A percentile compares a stretch with the other conserved stretches of the same genome.
These are phyloP conservation scores for Penium margaritaceum DNA, from an alignment of 139 green algal genomes.

Conservation along the genomic window DNA sequence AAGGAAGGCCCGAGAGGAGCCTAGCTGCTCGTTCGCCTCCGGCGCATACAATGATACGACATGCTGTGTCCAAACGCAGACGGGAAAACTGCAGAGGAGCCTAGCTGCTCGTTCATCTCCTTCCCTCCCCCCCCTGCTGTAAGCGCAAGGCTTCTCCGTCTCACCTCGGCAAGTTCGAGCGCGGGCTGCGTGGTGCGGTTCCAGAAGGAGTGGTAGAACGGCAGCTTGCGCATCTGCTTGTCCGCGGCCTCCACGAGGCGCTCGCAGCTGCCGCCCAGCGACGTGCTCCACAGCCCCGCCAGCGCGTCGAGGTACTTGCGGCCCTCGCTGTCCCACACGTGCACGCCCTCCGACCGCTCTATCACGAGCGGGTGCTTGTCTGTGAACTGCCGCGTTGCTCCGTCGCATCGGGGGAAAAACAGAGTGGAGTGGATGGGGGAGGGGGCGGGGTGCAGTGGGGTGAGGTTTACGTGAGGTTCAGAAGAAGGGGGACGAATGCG, in stretches of 20 bases:
- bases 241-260: slow-evolving; percentile 37
- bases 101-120: no score
- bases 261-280: slow-evolving; percentile 41
- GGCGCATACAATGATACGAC: no score
- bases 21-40: no score
- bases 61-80: no score
- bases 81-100: no score
- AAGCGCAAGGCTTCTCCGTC: no score
- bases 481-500: background rate
- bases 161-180: slow-evolving; percentile 36
- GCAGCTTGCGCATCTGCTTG: slow-evolving; percentile 38
- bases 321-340: slow-evolving; percentile 45
- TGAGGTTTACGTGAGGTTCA: background rate
- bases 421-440: background rate
- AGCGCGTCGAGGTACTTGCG: slow-evolving; percentile 48
- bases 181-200: slow-evolving; percentile 47
- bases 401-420: background rate
- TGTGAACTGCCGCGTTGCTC: background rate
- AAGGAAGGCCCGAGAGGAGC: no score
- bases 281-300: slow-evolving; percentile 47
- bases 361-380: slow-evolving; percentile 32
- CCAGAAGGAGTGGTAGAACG: slow-evolving; percentile 53
- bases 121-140: no score
- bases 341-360: slow-evolving; percentile 39
- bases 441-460: background rate